Percentiles rank a stretch among this genome's conserved stretches.
These are phyloP conservation scores for Clavariopsis aquatica DNA, from an alignment of 495 filamentous ascomycete genomes.

Conservation along the genomic window DNA sequence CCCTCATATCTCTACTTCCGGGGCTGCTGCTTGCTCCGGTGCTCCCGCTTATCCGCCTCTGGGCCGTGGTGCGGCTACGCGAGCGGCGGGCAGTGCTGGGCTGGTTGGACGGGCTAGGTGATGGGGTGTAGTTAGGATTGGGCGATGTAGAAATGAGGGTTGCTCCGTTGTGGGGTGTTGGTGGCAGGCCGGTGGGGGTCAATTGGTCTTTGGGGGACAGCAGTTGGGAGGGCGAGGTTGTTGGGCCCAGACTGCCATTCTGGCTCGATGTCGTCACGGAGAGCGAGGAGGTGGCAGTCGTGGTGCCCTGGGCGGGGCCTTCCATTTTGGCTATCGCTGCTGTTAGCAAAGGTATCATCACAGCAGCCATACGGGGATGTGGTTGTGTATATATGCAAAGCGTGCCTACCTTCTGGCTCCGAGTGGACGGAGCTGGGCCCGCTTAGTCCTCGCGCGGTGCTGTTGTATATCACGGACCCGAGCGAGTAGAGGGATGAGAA, in stretches of 20 bases:
- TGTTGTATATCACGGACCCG: conserved; percentile 53
- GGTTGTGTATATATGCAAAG: too few relatives aligned
- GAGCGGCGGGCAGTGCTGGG: conserved; percentile 46
- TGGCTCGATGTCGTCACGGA: conserved; percentile 56
- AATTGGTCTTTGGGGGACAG: conserved; percentile 40
- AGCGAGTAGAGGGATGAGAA: conserved; percentile 67
- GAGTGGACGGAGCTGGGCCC: conserved; percentile 50
- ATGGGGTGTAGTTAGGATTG: conserved; percentile 11
- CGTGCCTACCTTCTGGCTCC: conserved; percentile 40
- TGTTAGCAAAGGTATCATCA: conserved; percentile 10
- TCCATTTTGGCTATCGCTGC: conserved; percentile 19
- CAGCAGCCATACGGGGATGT: too few relatives aligned
- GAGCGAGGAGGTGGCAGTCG: conserved; percentile 55
- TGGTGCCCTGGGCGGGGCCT: conserved; percentile 39
- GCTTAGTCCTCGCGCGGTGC: conserved; percentile 38
- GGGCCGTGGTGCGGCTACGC: conserved; percentile 69
- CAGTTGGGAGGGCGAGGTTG: conserved; percentile 42
- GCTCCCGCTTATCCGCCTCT: conserved; percentile 73
- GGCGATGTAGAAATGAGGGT: conserved; percentile 27
- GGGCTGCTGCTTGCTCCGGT: conserved; percentile 73
- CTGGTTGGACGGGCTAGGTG: conserved; percentile 1
- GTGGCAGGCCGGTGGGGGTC: conserved; percentile 43
- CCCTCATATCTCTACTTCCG: conserved; percentile 56
- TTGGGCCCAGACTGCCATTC: conserved; percentile 40
- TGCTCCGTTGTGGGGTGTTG: conserved; percentile 53